Base-by-base conservation (phyloP, 257 asterid genomes). In the Eustoma russellianum region DNA sequence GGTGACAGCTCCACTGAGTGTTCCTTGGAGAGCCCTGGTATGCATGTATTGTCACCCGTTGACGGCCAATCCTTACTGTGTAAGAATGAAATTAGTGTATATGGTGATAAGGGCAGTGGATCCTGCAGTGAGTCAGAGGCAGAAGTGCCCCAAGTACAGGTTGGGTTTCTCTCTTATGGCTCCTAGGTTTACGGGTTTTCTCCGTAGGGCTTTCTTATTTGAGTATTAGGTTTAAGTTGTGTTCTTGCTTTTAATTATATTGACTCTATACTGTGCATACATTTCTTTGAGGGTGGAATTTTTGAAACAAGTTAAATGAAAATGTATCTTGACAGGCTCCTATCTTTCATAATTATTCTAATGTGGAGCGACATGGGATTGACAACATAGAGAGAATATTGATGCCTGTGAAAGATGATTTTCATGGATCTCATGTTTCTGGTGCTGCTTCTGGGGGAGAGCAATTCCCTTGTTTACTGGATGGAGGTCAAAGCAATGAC, bases 71-170 rank as follows among this genome's bases (percentile, higher is more conserved):
- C 65, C 38, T 61, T 54, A 30, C 63, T 5, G 35, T 3, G 34
- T 56, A 24, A 7, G 17, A 28, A 33, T 18, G 35, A 61, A 33
- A 15, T 30, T 38, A 16, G 52, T 50, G 43, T 38, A 7, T 2
- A 7, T 38, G 12, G 43, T 38, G 30, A 24, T 7, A 66, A 65
- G 62, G 72, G 58, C 16, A 61, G 74, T 58, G 70, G 68, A 69
- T 77, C 80, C 17, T 62, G 74, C 58, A 60, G 82, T 52, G 94
- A 79, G 65, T 85, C 94, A 6, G 97, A 81, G 58, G 76, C 71
- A 5, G 88, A 77, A 71, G 83, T 75, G 56, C 68, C 73, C 34
- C 79, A 75, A 52, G 55, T 35, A 47, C 81, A 62, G 89, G 97
- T 83, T 71, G 69, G 49, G 9, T 38, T 3, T 8, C 43, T 34